These are phyloP conservation scores for Trichosanthes cucumerina DNA, from an alignment of 306 rosid genomes.

Conservation along the genomic window DNA sequence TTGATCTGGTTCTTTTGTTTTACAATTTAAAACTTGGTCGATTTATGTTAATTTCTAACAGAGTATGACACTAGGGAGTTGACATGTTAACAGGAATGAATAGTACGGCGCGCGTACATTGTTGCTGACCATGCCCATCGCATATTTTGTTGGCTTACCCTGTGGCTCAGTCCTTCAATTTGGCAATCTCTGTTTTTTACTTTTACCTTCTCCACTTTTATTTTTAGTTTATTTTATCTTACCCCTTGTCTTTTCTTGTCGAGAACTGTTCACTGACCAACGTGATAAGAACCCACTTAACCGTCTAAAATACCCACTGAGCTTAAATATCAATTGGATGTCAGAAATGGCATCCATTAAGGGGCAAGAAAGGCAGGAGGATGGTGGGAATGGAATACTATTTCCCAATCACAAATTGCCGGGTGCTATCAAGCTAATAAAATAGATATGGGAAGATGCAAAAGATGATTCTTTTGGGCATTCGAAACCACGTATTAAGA, in stretches of 20 bases:
- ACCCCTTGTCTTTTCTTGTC: background rate
- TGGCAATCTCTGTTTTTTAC: background rate
- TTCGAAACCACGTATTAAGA: background rate
- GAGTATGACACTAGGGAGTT: background rate
- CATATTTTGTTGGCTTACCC: background rate
- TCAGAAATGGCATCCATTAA: background rate
- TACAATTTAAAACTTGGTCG: background rate
- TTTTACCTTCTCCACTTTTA: background rate
- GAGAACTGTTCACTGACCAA: background rate
- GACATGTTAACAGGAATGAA: background rate
- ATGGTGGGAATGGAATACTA: background rate
- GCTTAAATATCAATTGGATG: background rate
- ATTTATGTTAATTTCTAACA: background rate
- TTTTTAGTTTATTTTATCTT: background rate
- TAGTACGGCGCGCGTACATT: background rate
- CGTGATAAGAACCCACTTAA: background rate
- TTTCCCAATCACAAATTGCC: background rate
- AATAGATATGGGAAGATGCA: background rate
- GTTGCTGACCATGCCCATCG: background rate
- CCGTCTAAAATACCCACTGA: background rate
- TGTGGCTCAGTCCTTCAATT: background rate
- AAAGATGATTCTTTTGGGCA: background rate
- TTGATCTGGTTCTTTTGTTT: background rate
- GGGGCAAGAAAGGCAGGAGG: background rate
- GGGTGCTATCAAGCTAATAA: background rate